Percentiles rank a stretch among this genome's conserved stretches.
Conservation (phyloP, 2,329 filamentous ascomycete species). For the Fusarium concolor region DNA sequence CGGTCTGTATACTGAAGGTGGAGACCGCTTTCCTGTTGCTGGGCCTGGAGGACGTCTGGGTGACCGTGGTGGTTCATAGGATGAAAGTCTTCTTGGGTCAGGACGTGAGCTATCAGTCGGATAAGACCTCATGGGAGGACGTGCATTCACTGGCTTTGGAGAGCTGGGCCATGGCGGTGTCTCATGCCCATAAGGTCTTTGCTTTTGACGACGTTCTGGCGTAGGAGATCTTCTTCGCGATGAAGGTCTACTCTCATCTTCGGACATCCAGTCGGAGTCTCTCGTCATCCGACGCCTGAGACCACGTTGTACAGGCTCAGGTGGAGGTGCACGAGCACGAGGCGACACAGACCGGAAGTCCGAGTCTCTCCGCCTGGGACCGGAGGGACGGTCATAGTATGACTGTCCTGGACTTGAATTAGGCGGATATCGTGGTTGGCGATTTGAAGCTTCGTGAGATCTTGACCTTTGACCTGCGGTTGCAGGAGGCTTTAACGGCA, state of each 20-base stretch:
- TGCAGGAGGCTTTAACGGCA: constrained; percentile 10
- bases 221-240: constrained; percentile 29
- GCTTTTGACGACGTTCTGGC: constrained; percentile 15
- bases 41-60: constrained; percentile 8
- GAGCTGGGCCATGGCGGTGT: constrained; percentile 10
- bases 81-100: constrained; percentile 22
- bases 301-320: not conserved
- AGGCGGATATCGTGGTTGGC: constrained; percentile 19
- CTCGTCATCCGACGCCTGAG: constrained; percentile 34
- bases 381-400: constrained; percentile 22
- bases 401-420: constrained; percentile 24
- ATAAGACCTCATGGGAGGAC: constrained; percentile 32
- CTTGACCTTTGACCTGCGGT: constrained; percentile 26
- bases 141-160: not conserved
- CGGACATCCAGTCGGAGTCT: constrained; percentile 40
- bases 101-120: constrained; percentile 31
- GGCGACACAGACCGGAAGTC: constrained; percentile 38
- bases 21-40: constrained; percentile 7
- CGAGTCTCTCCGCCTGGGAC: constrained; percentile 7
- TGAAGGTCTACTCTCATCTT: constrained; percentile 37
- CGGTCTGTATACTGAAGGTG: constrained; percentile 22
- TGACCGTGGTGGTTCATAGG: constrained; percentile 28
- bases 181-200: constrained; percentile 3
- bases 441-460: constrained; percentile 38
- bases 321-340: constrained; percentile 18